Evolutionary conservation across 305 asterid genomes (phyloP), one percentile per base, ranked within the genome.

Genomic region (Coffea humblotiana): DNA sequence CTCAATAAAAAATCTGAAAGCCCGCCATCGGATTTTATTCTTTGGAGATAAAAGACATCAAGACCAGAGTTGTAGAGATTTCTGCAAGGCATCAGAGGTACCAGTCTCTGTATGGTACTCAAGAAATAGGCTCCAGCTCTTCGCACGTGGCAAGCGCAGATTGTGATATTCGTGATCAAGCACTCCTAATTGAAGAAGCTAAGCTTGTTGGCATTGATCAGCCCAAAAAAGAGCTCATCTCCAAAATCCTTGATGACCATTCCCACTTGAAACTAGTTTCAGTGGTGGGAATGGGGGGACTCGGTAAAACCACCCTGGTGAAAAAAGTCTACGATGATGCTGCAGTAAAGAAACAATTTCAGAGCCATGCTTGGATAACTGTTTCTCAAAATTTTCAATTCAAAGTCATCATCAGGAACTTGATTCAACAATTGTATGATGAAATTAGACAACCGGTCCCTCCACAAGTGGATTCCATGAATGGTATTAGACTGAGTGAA

Each of bases 1-100:
- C 47, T 73, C 72, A 6, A 51, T 74, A 16, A 51, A 70, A 73
- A 77, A 81, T 12, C 66, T 82, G 63, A 81, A 61, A 79, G 49
- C 75, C 25, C 83, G 63, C n/a, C 78, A 73, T 47, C 21, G 58
- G 27, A 77, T 85, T 45, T n/a, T n/a, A n/a, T n/a, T 79, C 83
- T 27, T 25, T 74, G 54, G 72, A 78, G 60, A 77, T 87, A 23
- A 81, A 64, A 56, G 54, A n/a, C 32, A 80, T 87, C 69, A 85
- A 85, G 54, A 12, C 82, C 27, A 75, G 83, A 71, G 80, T 87
- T 2, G 64, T 21, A 29, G 43, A 78, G 54, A 76, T 82, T 61
- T 45, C 84, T 25, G 75, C 18, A 27, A 78, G 89, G 16, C 89
- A 80, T 69, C 72, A 65, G 66, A 84, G 88, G 61, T 87, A 83